Conservation (phyloP, 495 filamentous ascomycete species). For the Ascodesmis nigricans region DNA sequence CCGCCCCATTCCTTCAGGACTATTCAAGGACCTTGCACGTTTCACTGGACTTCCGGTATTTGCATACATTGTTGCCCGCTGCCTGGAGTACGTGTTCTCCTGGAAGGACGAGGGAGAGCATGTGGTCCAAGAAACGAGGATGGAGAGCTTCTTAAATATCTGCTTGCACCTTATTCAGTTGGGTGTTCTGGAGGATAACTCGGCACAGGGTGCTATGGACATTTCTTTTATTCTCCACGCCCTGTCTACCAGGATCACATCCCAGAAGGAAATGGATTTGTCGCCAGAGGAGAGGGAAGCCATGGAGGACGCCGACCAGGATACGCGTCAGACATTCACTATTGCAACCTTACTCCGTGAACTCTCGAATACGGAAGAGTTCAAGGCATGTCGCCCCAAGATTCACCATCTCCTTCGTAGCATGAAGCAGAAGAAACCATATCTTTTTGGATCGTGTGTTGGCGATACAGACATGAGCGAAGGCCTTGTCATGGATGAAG, state of each 20-base stretch:
- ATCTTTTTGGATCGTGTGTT: slow-evolving; percentile 40
- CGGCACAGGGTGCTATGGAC: slow-evolving; percentile 31
- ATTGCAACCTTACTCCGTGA: slow-evolving; percentile 55
- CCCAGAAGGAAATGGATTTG: too few species aligned
- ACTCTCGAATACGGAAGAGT: slow-evolving; percentile 49
- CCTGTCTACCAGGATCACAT: too few species aligned
- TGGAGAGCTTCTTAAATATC: slow-evolving; percentile 82
- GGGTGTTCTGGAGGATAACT: slow-evolving; percentile 59
- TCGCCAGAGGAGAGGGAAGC: slow-evolving; percentile 17
- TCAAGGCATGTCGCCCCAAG: slow-evolving; percentile 62
- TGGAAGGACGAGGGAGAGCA: slow-evolving; percentile 40
- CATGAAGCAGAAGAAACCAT: slow-evolving; percentile 61
- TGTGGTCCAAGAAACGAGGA: slow-evolving; percentile 52
- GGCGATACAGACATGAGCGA: slow-evolving; percentile 16
- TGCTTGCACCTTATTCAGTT: slow-evolving; percentile 69
- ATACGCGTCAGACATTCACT: slow-evolving; percentile 30
- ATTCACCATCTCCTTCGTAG: slow-evolving; percentile 66
- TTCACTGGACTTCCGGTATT: slow-evolving; percentile 75
- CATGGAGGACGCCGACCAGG: slow-evolving; percentile 3
- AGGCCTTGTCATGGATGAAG: slow-evolving; percentile 22
- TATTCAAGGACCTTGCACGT: slow-evolving; percentile 47
- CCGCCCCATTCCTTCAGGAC: slow-evolving; percentile 49
- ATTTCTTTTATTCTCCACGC: slow-evolving; percentile 19
- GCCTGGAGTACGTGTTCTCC: slow-evolving; percentile 51
- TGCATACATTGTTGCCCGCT: slow-evolving; percentile 74